Evolutionary conservation across 1,139 yeast genomes (phyloP), one percentile per base, ranked within the genome.

Genomic region (Citeromyces siamensis): DNA sequence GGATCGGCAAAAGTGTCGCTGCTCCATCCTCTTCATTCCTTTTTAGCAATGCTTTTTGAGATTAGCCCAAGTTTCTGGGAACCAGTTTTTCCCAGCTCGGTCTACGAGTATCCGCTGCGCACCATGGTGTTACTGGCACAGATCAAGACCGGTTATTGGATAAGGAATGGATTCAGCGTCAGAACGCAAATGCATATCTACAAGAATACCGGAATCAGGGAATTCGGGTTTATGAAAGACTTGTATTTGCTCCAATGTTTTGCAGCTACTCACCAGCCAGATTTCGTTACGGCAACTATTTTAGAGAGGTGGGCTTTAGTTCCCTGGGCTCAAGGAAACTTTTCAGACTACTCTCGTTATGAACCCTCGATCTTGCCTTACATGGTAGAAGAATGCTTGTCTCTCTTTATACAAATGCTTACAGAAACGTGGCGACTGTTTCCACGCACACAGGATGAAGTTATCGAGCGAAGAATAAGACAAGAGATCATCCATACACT

Each of bases 121-220:
- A 80, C 90, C 0, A 54, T 84, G 22, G 79, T 68, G 1, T 51
- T 71, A 8, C 55, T 68, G 56, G 66, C 77, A 0, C 79, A 72
- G 45, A 69, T 72, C 2, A 71, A 71, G 43, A 62, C 72, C 0
- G 78, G 78, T 0, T 64, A 66, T 39, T 72, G 79, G 79, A 78
- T 72, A 0, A 59, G 80, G 46, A 73, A 73, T 53, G 88, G 88
- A 1, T 69, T 74, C 42, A 79, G 90, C 33, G 75, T 85, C 9
- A 67, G 82, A 37, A 76, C 78, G 23, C 97, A 90, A 50, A 66
- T 82, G 45, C 80, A 77, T 46, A 75, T 86, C 43, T 90, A 90
- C 53, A 71, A 83, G 32, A 80, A 74, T 42, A 71, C 86, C n/a
- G 83, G 86, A 6, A 66, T 88, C 35, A 64, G 97, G 38, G 97